phyloP scores from a whole-genome alignment of 148 eudicot species.

The Silene uniflora region DNA sequence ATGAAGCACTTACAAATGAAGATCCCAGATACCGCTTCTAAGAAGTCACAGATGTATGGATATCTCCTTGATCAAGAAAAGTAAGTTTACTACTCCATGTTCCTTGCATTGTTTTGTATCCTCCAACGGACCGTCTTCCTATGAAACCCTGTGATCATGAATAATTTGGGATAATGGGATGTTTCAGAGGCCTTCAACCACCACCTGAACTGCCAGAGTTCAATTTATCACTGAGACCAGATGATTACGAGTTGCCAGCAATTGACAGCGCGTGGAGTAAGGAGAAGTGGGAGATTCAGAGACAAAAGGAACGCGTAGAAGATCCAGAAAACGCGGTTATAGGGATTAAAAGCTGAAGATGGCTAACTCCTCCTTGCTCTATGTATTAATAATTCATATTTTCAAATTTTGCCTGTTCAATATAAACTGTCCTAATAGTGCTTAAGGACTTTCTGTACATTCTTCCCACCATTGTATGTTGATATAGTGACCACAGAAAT shows the following conservation, averaged over 20 bases:
- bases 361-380: not conserved
- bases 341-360: slow-evolving; percentile 3
- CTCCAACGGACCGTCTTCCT: not conserved
- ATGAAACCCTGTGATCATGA: no score
- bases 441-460: slow-evolving; percentile 17
- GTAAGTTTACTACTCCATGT: slow-evolving; percentile 35
- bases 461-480: not conserved
- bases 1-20: slow-evolving; percentile 71
- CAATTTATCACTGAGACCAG: slow-evolving; percentile 73
- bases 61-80: slow-evolving; percentile 74
- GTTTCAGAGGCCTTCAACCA: slow-evolving; percentile 53
- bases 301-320: slow-evolving; percentile 59
- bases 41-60: slow-evolving; percentile 70
- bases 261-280: slow-evolving; percentile 51
- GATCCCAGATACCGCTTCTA: slow-evolving; percentile 74
- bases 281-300: slow-evolving; percentile 51
- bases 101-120: no score
- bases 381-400: slow-evolving; percentile 9
- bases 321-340: slow-evolving; percentile 35
- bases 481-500: slow-evolving; percentile 7
- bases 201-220: slow-evolving; percentile 93
- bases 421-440: slow-evolving; percentile 5
- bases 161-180: not conserved
- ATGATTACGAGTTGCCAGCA: slow-evolving; percentile 74
- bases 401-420: slow-evolving; percentile 1